Percentiles rank a stretch among this genome's conserved stretches.
Conservation (phyloP, 75 land plant species). For the Chamaecyparis obtusa region DNA sequence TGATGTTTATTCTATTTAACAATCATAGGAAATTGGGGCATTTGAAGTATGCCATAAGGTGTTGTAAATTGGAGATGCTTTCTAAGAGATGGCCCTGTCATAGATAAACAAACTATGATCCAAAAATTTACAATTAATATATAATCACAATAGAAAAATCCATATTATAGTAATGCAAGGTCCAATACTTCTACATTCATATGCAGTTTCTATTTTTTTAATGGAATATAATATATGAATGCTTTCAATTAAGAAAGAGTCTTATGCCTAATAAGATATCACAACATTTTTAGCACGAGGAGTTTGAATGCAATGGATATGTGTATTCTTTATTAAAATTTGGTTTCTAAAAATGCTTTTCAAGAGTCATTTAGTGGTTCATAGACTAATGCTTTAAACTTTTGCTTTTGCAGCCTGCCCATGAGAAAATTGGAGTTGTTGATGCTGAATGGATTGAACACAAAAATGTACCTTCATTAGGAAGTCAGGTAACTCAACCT, state of each 20-base stretch:
- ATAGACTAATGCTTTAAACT: background rate
- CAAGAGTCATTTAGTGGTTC: background rate
- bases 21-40: background rate
- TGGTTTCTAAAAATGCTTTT: background rate
- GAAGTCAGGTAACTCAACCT: slow-evolving; percentile 48
- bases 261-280: background rate
- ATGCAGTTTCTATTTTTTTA: background rate
- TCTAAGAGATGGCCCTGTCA: background rate
- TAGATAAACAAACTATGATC: background rate
- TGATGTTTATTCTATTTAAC: background rate
- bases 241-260: background rate
- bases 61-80: background rate
- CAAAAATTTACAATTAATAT: background rate
- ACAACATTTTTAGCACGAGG: background rate
- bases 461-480: slow-evolving; percentile 69
- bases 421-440: slow-evolving; percentile 84
- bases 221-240: too few species aligned
- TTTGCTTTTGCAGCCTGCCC: slow-evolving; percentile 53
- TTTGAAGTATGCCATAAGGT: background rate
- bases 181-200: background rate
- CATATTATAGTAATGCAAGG: background rate
- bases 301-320: background rate
- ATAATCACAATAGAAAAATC: background rate
- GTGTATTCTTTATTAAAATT: background rate
- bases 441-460: slow-evolving; percentile 83